phyloP scores from a whole-genome alignment of 2,329 filamentous ascomycete species.

The Pseudogymnoascus sp. region DNA sequence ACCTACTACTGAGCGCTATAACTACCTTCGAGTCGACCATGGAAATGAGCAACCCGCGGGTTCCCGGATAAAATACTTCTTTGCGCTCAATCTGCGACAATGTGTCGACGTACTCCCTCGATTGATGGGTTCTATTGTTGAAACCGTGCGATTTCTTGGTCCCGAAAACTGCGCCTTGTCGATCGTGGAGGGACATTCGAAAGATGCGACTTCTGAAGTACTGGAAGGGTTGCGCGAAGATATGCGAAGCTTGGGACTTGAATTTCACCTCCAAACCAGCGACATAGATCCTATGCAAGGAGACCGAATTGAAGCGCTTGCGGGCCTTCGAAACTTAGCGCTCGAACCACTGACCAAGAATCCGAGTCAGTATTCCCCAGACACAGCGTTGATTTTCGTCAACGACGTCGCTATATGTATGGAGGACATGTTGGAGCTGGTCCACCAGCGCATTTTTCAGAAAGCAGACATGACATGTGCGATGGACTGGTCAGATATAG shows the following conservation, averaged over 20 bases:
- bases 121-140: slow-evolving; percentile 45
- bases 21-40: slow-evolving; percentile 12
- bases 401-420: slow-evolving; percentile 47
- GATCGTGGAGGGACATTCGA: slow-evolving; percentile 49
- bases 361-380: slow-evolving; percentile 22
- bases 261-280: slow-evolving; percentile 39
- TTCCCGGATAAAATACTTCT: slow-evolving; percentile 36
- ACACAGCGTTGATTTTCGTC: slow-evolving; percentile 45
- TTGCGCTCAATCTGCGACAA: slow-evolving; percentile 47
- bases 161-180: slow-evolving; percentile 45
- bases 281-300: slow-evolving; percentile 37
- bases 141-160: slow-evolving; percentile 44
- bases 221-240: slow-evolving; percentile 36
- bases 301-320: slow-evolving; percentile 42
- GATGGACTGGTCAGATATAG: slow-evolving; percentile 50
- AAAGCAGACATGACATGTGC: slow-evolving; percentile 51
- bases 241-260: slow-evolving; percentile 33
- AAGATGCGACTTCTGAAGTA: slow-evolving; percentile 48
- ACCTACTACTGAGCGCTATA: slow-evolving; percentile 12
- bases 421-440: slow-evolving; percentile 53
- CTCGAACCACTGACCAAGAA: slow-evolving; percentile 38
- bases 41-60: neutral
- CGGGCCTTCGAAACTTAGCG: slow-evolving; percentile 47
- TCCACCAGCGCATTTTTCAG: slow-evolving; percentile 41
- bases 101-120: slow-evolving; percentile 40